A percentile compares a stretch with the other conserved stretches of the same genome.
Conservation (phyloP, 345 rosid species). For the Pistacia integerrima region DNA sequence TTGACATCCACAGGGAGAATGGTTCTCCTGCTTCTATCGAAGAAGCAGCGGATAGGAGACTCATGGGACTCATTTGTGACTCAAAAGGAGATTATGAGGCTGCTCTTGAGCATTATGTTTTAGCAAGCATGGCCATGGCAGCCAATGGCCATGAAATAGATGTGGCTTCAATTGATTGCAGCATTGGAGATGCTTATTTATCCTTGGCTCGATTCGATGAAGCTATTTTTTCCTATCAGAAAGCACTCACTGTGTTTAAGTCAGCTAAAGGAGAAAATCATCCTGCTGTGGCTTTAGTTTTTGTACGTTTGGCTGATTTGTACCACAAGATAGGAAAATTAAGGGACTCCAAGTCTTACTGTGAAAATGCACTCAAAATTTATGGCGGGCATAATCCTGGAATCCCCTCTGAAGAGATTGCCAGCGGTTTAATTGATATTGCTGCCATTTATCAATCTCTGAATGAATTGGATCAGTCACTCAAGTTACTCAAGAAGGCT, state of each 20-base stretch:
- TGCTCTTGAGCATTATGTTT: constrained; percentile 86
- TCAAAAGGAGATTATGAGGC: constrained; percentile 73
- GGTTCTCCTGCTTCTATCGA: constrained; percentile 59
- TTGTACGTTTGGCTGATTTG: constrained; percentile 82
- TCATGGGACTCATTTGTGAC: constrained; percentile 86
- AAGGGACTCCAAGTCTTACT: constrained; percentile 78
- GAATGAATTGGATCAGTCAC: constrained; percentile 66
- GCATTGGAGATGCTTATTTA: constrained; percentile 89
- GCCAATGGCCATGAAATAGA: constrained; percentile 63
- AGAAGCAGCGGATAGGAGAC: constrained; percentile 89
- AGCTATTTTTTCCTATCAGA: constrained; percentile 84
- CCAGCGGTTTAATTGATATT: constrained; percentile 75
- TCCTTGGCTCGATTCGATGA: constrained; percentile 87
- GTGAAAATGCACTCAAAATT: constrained; percentile 78
- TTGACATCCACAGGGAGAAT: constrained; percentile 67
- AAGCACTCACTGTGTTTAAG: constrained; percentile 75
- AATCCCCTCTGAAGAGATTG: constrained; percentile 70
- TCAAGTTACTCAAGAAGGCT: constrained; percentile 71
- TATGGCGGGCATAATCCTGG: constrained; percentile 60
- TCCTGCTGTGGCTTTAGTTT: constrained; percentile 81
- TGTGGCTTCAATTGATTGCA: constrained; percentile 79
- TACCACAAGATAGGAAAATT: constrained; percentile 78
- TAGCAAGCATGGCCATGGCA: constrained; percentile 90
- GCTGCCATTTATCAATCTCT: constrained; percentile 85
- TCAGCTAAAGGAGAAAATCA: constrained; percentile 80